phyloP scores from a whole-genome alignment of 1,139 yeast genomes.

The Torulaspora globosa region DNA sequence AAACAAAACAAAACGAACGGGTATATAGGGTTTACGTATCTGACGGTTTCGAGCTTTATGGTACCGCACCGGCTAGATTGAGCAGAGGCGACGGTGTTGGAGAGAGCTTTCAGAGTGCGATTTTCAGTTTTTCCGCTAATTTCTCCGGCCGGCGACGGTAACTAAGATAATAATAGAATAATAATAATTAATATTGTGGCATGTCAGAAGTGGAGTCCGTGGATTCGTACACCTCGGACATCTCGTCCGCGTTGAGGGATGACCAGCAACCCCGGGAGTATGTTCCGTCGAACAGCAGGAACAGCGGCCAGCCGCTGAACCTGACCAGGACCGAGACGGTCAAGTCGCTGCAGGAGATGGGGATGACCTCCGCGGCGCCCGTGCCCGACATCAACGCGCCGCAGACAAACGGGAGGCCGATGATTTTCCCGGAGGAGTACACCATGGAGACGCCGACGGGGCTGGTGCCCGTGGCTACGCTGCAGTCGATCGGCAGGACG shows the following conservation, averaged over 20 bases:
- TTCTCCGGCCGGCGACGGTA: constrained; percentile 1
- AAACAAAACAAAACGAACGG: neutral
- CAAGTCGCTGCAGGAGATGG: constrained; percentile 59
- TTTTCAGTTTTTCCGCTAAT: neutral
- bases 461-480: constrained; percentile 70
- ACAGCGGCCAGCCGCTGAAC: constrained; percentile 34
- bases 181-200: constrained; percentile 4
- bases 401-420: constrained; percentile 46
- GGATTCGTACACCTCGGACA: constrained; percentile 28
- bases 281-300: constrained; percentile 19
- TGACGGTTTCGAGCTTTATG: neutral
- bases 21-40: neutral
- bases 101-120: neutral
- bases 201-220: constrained; percentile 25
- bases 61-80: too few species aligned
- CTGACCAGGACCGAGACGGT: constrained; percentile 62
- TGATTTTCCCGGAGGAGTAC: constrained; percentile 89
- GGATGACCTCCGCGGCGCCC: constrained; percentile 52
- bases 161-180: neutral
- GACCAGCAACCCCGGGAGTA: constrained; percentile 27
- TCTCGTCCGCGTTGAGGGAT: constrained; percentile 21
- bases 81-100: too few species aligned
- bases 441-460: constrained; percentile 84
- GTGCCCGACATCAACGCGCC: constrained; percentile 60
- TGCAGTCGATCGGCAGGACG: constrained; percentile 62